Evolutionary conservation across 306 rosid species (phyloP), one percentile per base, ranked within the genome.

Genomic region (Dryas drummondii): DNA sequence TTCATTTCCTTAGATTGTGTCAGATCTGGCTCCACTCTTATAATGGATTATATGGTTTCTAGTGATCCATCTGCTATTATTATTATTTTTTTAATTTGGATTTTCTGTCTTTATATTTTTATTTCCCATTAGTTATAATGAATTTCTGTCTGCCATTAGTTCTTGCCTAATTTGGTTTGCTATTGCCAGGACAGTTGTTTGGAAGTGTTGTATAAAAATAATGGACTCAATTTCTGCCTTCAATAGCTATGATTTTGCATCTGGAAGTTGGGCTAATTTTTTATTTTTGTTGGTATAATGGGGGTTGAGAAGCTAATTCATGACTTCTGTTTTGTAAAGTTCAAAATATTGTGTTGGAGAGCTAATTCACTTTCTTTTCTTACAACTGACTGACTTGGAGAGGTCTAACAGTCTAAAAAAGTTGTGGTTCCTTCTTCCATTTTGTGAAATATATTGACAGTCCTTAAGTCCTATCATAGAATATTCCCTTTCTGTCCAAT

Each of bases 11-110:
- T 82, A 92, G 97, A 97, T 93, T 61, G 46, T 93, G 58, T 84
- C 86, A 1, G 98, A 91, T 84, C 69, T 93, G 74, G 86, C 92
- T 63, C 97, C 98, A 22, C 22, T 68, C 45, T 71, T 12, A 8
- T 16, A 13, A 5, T 47, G 49, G 47, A 12, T 56, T 37, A 40
- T 41, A n/a, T 27, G 55, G 9, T 26, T 59, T 66, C 15, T 4
- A 37, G 0, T 27, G 6, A 60, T 40, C 53, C 26, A 2, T 58
- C 22, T 22, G 22, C 22, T 22, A 22, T 22, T 22, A 22, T 22
- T 22, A 22, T 22, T 22, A 19, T 22, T 22, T 55, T 37, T 52
- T 3, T 17, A 16, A 13, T 68, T 4, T 26, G 22, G 7, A 16
- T 52, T 54, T 55, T 8, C 22, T 11, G 10, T 2, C 7, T 27